A percentile compares a stretch with the other conserved stretches of the same genome.
Evolutionary conservation across 2,329 filamentous ascomycete species (phyloP).

Genomic region (Fusarium musae): DNA sequence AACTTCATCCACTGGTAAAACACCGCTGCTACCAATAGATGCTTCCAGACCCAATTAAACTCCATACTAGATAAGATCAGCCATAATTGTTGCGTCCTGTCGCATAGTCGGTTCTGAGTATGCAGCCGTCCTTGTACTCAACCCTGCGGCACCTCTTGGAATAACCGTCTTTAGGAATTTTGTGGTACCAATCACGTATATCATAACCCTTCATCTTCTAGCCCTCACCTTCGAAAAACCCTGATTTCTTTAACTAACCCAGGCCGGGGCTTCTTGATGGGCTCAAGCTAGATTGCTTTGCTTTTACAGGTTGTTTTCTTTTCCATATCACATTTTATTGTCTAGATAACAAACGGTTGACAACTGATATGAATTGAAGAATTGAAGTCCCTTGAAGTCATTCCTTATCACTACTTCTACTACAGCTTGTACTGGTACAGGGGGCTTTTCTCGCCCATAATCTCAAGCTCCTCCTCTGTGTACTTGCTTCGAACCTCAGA

Average conservation of each 20-base stretch:
- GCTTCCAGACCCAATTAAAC: neutral
- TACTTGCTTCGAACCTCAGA: slow-evolving; percentile 44
- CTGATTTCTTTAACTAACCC: too few relatives aligned
- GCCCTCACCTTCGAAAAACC: neutral
- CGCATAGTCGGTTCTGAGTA: neutral
- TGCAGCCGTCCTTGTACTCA: neutral
- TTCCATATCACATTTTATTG: too few relatives aligned
- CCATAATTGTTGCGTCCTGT: neutral
- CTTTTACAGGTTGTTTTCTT: too few relatives aligned
- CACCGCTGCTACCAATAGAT: fast-evolving
- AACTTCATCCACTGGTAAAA: too few relatives aligned
- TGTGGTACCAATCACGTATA: neutral
- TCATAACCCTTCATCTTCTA: neutral
- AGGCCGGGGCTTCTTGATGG: too few relatives aligned
- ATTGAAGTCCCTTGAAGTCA: fast-evolving
- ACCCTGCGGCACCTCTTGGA: neutral
- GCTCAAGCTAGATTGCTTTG: too few relatives aligned
- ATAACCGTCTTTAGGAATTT: neutral
- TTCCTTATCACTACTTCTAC: neutral
- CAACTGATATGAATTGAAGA: fast-evolving
- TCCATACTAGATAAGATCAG: neutral
- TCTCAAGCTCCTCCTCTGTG: slow-evolving; percentile 46
- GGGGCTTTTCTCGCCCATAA: slow-evolving; percentile 49
- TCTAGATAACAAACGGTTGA: too few relatives aligned
- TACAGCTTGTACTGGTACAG: slow-evolving; percentile 30